Evolutionary conservation across 495 filamentous ascomycete genomes (phyloP).

Genomic region (Penicillium lividum): DNA sequence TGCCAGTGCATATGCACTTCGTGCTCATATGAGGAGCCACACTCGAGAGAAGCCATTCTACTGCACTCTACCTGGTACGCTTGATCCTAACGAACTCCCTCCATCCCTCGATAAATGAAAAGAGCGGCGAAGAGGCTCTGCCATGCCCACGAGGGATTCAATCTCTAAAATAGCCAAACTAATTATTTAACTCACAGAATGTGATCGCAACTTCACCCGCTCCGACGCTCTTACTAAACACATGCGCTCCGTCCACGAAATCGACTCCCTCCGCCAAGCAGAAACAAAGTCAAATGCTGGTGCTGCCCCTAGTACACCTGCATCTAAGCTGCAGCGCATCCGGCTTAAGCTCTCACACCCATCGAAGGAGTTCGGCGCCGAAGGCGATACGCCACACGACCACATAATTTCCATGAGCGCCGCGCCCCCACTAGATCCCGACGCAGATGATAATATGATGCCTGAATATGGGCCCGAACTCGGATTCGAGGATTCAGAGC

Average conservation of each 20-base stretch:
- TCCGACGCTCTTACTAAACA: conserved; percentile 97
- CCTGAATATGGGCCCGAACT: conserved; percentile 40
- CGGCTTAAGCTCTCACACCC: conserved; percentile 64
- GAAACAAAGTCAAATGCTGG: conserved; percentile 74
- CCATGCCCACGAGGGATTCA: background rate
- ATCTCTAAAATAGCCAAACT: background rate
- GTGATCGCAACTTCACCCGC: conserved; percentile 94
- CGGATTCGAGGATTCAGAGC: conserved; percentile 71
- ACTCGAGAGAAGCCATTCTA: conserved; percentile 98
- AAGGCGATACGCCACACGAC: conserved; percentile 50
- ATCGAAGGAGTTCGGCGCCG: conserved; percentile 41
- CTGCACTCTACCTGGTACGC: conserved; percentile 84
- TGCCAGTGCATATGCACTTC: conserved; percentile 91
- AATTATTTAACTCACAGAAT: conserved; percentile 59
- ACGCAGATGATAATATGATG: conserved; percentile 50
- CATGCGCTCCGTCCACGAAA: conserved; percentile 98
- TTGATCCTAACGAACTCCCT: background rate
- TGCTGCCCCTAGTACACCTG: conserved; percentile 42
- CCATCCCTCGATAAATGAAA: background rate
- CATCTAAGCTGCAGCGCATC: conserved; percentile 61
- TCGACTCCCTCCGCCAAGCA: conserved; percentile 84
- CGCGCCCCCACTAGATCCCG: conserved; percentile 47
- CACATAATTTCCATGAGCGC: conserved; percentile 42
- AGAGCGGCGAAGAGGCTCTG: background rate
- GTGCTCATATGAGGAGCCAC: conserved; percentile 96